These are phyloP conservation scores for Verticillium albo-atrum DNA, from an alignment of 2,329 filamentous ascomycete genomes.

Conservation along the genomic window DNA sequence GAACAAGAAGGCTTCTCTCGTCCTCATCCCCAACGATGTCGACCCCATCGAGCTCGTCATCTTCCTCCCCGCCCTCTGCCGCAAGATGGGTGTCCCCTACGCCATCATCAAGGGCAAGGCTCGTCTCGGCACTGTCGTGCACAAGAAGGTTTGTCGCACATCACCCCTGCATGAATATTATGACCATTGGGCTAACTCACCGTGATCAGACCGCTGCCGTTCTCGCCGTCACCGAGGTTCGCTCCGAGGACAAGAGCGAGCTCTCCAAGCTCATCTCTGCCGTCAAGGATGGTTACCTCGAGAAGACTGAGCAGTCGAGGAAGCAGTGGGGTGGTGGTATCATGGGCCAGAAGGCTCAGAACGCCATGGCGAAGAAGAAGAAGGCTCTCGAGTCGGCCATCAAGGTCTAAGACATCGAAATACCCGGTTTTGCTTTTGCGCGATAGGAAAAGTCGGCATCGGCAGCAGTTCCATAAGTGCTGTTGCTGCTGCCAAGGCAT, in stretches of 20 bases:
- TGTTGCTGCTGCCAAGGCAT: not conserved
- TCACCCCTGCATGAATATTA: not conserved
- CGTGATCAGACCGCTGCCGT: slow-evolving; percentile 86
- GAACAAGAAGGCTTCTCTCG: slow-evolving; percentile 99
- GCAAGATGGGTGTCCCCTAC: slow-evolving; percentile 99
- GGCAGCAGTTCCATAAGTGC: not conserved
- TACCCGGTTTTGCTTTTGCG: slow-evolving; percentile 1
- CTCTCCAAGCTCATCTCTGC: slow-evolving; percentile 93
- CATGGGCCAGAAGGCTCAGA: slow-evolving; percentile 93
- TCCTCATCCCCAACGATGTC: slow-evolving; percentile 98
- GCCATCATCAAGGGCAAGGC: slow-evolving; percentile 99
- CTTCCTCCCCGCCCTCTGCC: slow-evolving; percentile 97
- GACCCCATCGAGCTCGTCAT: slow-evolving; percentile 99
- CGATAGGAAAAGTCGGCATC: not conserved
- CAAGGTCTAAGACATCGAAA: slow-evolving; percentile 74
- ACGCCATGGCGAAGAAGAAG: slow-evolving; percentile 75
- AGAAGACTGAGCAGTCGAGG: slow-evolving; percentile 88
- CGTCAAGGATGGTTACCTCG: slow-evolving; percentile 96
- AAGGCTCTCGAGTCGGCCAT: slow-evolving; percentile 92
- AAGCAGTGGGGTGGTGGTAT: slow-evolving; percentile 99
- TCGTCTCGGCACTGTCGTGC: slow-evolving; percentile 94
- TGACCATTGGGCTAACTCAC: not conserved
- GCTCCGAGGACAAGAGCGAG: slow-evolving; percentile 97
- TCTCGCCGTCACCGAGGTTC: slow-evolving; percentile 92
- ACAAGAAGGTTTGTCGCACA: slow-evolving; percentile 78